phyloP scores from a whole-genome alignment of 345 rosid species.

The Erucastrum elatum region DNA sequence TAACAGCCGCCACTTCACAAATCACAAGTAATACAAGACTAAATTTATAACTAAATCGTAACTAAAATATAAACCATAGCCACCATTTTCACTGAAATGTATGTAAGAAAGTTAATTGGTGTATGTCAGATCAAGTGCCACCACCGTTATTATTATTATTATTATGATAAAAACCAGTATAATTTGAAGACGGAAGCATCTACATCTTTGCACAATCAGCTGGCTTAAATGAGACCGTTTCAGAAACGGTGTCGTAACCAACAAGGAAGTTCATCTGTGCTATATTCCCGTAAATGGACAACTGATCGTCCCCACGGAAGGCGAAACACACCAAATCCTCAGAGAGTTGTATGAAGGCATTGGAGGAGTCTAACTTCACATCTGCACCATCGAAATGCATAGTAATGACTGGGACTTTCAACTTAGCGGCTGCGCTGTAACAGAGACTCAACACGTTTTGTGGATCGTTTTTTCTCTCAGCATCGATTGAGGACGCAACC shows the following conservation, averaged over 20 bases:
- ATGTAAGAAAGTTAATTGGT: no score
- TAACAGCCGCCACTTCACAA: no score
- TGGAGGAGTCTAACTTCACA: conserved; percentile 32
- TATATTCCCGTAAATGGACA: conserved; percentile 46
- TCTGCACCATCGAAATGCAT: conserved; percentile 48
- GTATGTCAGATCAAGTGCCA: no score
- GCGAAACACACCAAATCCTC: conserved; percentile 43
- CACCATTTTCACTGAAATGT: no score
- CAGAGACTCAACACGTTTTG: conserved; percentile 26
- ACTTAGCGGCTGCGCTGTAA: conserved; percentile 14
- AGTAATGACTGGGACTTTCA: conserved; percentile 31
- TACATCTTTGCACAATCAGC: conserved; percentile 45
- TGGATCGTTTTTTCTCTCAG: conserved; percentile 24
- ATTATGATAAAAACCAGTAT: no score
- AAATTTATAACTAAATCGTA: no score
- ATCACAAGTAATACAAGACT: no score
- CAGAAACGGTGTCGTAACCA: conserved; percentile 45
- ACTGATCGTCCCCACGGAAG: background rate
- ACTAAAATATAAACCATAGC: no score
- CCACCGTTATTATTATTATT: no score
- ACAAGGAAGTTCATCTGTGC: conserved; percentile 52
- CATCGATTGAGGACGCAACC: conserved; percentile 10
- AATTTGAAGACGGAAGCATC: background rate
- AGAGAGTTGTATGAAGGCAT: conserved; percentile 40
- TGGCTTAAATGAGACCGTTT: conserved; percentile 47